A percentile compares a stretch with the other conserved stretches of the same genome.
phyloP scores from a whole-genome alignment of 345 rosid species.

The Populus tremula region DNA sequence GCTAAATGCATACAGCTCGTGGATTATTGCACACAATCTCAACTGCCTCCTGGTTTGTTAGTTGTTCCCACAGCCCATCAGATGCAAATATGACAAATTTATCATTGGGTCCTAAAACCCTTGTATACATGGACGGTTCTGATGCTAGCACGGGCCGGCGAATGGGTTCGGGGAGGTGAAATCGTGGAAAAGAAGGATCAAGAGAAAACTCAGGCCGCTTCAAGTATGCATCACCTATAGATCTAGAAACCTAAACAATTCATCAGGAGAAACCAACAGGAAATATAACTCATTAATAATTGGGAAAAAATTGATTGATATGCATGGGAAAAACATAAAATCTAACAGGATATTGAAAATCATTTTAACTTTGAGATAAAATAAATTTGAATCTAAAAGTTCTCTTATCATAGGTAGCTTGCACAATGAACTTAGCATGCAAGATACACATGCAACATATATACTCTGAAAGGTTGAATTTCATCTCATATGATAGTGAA shows the following conservation, averaged over 20 bases:
- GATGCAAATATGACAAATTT: conserved; percentile 90
- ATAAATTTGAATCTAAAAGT: neutral
- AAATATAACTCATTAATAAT: neutral
- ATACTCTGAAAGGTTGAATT: neutral
- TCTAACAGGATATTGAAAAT: neutral
- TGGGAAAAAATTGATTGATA: neutral
- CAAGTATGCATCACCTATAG: conserved; percentile 96
- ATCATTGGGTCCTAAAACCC: conserved; percentile 64
- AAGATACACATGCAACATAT: neutral
- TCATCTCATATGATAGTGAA: neutral
- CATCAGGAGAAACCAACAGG: conserved; percentile 6
- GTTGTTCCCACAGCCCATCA: conserved; percentile 91
- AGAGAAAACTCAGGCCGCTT: conserved; percentile 86
- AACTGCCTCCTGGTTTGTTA: conserved; percentile 80
- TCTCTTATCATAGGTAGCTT: neutral
- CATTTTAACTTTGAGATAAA: neutral
- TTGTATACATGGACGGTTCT: conserved; percentile 59
- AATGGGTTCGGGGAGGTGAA: conserved; percentile 70
- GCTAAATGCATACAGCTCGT: conserved; percentile 52
- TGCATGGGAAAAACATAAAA: neutral
- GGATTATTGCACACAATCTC: conserved; percentile 68
- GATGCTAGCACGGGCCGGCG: conserved; percentile 80
- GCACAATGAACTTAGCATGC: neutral
- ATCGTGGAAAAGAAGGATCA: conserved; percentile 76
- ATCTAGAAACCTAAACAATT: conserved; percentile 67